Base-by-base conservation (phyloP, 1,284 basidiomycete species). In the Apiotrichum gamsii region DNA sequence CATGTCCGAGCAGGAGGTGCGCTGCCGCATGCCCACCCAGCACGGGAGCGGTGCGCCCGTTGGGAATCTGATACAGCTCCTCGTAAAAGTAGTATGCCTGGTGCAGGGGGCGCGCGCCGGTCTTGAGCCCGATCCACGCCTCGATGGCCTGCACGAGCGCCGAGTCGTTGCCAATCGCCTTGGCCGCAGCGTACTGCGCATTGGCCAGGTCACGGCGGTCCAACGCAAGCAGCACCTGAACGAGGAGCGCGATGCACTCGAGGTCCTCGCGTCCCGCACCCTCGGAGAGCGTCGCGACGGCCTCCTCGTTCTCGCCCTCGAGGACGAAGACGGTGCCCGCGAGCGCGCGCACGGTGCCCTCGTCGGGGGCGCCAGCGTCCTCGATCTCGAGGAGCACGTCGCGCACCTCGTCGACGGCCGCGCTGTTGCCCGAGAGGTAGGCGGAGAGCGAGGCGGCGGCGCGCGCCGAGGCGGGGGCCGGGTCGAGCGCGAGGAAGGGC, bases 91-190 rank as follows among this genome's bases (percentile, higher is more conserved):
- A 87, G 67, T 82, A 77, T 77, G 76, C 74, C 85, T 88, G 61
- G 69, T 70, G 65, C 32, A 74, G 58, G 1, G 69, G 63, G 51
- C 69, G 59, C 2, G 63, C 56, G 30, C 70, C 71, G 1, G 86
- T 85, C 40, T 82, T 81, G 49, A 95, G 80, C 13, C 84, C 84
- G 50, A 95, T 85, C 52, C 82, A 83, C 9, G 90, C 87, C 74
- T 94, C 89, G 54, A 91, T 88, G 57, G 87, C 79, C 67, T 94
- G 90, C 14, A 95, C 77, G 25, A 95, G 79, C 29, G 90, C 79
- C 58, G 90, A 85, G 69, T 95, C 91, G 65, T 90, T 89, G 3
- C 87, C 87, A 78, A 84, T 87, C 45, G 78, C 78, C 71, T 90
- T 87, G 13, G 87, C 85, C 15, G 81, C 77, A 36, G 84, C 82